Evolutionary conservation across 352 stramenopile species (phyloP).

Genomic region (Pythium sp.): DNA sequence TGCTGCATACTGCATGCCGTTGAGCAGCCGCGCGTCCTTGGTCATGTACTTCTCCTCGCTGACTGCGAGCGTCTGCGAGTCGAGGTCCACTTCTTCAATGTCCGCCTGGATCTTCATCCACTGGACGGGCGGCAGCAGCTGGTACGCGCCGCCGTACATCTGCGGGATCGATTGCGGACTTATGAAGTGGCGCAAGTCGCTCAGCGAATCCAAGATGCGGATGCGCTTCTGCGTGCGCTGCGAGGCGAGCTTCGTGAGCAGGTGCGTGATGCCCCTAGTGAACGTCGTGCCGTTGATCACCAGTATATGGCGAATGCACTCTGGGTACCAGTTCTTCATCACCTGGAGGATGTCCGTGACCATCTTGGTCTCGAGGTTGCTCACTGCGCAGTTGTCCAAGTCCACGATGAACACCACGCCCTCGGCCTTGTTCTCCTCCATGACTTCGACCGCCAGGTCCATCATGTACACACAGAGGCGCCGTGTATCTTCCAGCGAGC

Average conservation of each 20-base stretch:
- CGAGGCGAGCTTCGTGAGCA: conserved; percentile 48
- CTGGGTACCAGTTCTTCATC: conserved; percentile 62
- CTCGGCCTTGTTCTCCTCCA: conserved; percentile 63
- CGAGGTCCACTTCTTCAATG: conserved; percentile 65
- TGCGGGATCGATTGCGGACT: conserved; percentile 44
- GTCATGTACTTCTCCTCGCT: conserved; percentile 55
- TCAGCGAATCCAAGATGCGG: conserved; percentile 36
- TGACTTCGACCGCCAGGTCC: conserved; percentile 66
- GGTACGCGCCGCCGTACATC: conserved; percentile 60
- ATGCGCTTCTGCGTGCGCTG: conserved; percentile 49
- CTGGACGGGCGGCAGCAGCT: conserved; percentile 39
- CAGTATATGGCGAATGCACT: conserved; percentile 57
- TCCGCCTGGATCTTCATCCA: conserved; percentile 75
- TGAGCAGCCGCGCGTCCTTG: conserved; percentile 51
- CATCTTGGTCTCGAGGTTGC: conserved; percentile 58
- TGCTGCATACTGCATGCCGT: conserved; percentile 80
- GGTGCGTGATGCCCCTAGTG: conserved; percentile 47
- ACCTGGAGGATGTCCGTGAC: conserved; percentile 61
- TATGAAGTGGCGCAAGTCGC: conserved; percentile 54
- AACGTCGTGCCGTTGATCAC: conserved; percentile 63
- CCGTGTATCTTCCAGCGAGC: conserved; percentile 63
- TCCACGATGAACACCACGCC: conserved; percentile 72
- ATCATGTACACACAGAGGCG: conserved; percentile 74
- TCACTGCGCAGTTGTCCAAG: conserved; percentile 41
- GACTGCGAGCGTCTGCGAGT: conserved; percentile 26